Evolutionary conservation across 1,284 basidiomycete genomes (phyloP).

Genomic region (Golubevia pallescens): DNA sequence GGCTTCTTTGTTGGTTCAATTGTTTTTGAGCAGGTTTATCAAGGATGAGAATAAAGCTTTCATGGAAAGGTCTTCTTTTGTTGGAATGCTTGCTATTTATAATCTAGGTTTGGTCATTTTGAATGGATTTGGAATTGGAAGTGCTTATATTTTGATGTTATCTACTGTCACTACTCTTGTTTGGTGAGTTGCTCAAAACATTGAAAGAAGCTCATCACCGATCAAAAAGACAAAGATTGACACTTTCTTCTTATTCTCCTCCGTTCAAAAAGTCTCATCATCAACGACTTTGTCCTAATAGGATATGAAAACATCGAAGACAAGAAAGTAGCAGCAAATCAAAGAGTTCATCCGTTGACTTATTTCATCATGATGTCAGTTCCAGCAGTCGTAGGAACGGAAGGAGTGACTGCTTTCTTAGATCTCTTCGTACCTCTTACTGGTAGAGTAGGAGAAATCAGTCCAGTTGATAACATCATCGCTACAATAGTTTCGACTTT

Average conservation of each 20-base stretch:
- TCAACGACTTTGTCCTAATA: slow-evolving; percentile 53
- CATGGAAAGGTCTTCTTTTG: slow-evolving; percentile 47
- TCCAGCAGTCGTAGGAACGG: slow-evolving; percentile 36
- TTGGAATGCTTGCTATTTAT: slow-evolving; percentile 7
- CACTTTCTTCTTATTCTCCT: too few species aligned
- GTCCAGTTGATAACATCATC: slow-evolving; percentile 58
- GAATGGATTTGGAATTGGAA: slow-evolving; percentile 52
- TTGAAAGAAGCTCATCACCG: too few species aligned
- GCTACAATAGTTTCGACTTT: slow-evolving; percentile 46
- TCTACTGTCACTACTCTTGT: slow-evolving; percentile 24
- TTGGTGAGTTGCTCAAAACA: too few species aligned
- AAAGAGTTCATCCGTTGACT: slow-evolving; percentile 37
- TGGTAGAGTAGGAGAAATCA: slow-evolving; percentile 55
- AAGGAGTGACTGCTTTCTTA: slow-evolving; percentile 53
- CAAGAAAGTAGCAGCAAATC: slow-evolving; percentile 32
- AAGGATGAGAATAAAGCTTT: slow-evolving; percentile 40
- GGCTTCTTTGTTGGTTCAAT: slow-evolving; percentile 37
- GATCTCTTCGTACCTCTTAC: slow-evolving; percentile 58
- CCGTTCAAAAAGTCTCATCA: slow-evolving; percentile 5
- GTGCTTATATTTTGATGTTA: slow-evolving; percentile 44
- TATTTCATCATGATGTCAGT: slow-evolving; percentile 39
- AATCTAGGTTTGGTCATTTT: slow-evolving; percentile 4
- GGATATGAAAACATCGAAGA: slow-evolving; percentile 38
- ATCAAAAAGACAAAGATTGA: too few species aligned
- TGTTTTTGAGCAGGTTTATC: slow-evolving; percentile 21